A percentile compares a stretch with the other conserved stretches of the same genome.
phyloP scores from a whole-genome alignment of 495 filamentous ascomycete genomes.

The Penicillium nucicola region DNA sequence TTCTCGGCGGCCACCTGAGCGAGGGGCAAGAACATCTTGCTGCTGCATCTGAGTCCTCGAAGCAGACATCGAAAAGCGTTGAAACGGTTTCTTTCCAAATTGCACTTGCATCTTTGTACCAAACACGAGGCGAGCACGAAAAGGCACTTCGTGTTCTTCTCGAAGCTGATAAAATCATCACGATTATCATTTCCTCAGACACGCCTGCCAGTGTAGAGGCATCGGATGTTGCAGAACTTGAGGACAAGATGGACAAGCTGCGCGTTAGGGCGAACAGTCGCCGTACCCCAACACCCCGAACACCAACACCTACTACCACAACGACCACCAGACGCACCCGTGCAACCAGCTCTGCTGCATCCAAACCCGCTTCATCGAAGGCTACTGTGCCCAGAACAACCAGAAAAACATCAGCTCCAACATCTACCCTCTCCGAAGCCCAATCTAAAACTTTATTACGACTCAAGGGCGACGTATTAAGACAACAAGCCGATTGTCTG shows the following conservation, averaged over 20 bases:
- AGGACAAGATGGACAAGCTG: slow-evolving; percentile 41
- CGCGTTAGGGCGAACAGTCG: slow-evolving; percentile 30
- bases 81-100: slow-evolving; percentile 45
- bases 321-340: slow-evolving; percentile 29
- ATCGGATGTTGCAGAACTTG: slow-evolving; percentile 23
- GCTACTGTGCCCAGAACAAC: slow-evolving; percentile 24
- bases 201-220: slow-evolving; percentile 9
- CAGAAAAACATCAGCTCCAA: slow-evolving; percentile 26
- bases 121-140: slow-evolving; percentile 41
- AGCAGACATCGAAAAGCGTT: slow-evolving; percentile 41
- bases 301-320: slow-evolving; percentile 20
- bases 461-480: slow-evolving; percentile 59
- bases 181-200: slow-evolving; percentile 24
- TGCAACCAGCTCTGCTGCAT: slow-evolving; percentile 26
- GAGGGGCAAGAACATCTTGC: slow-evolving; percentile 61
- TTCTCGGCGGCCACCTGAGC: slow-evolving; percentile 56
- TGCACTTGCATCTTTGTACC: slow-evolving; percentile 41
- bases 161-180: slow-evolving; percentile 41
- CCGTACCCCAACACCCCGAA: slow-evolving; percentile 20
- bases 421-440: slow-evolving; percentile 27
- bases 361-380: slow-evolving; percentile 24
- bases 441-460: slow-evolving; percentile 57
- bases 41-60: slow-evolving; percentile 42
- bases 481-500: slow-evolving; percentile 57
- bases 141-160: slow-evolving; percentile 45